Evolutionary conservation across 2,329 filamentous ascomycete species (phyloP), one percentile per base, ranked within the genome.

Genomic region (Fusarium protoensiforme): DNA sequence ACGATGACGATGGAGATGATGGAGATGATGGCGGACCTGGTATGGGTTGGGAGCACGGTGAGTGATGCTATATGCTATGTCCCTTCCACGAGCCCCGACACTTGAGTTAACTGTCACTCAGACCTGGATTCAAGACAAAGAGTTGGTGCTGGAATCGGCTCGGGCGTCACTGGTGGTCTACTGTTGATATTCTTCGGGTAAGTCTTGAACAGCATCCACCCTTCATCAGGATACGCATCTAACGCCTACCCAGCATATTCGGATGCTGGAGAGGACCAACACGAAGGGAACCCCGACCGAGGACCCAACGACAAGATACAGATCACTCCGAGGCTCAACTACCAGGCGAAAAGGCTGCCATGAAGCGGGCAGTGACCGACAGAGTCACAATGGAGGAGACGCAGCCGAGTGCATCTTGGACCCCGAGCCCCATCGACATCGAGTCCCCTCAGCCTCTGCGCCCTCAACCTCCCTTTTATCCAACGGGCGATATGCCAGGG

Each of bases 171-270:
- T 39, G 73, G 61, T 5, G 36, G 60, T 3, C 60, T 76, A 16
- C 27, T 71, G 18, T 16, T 75, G n/a, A 54, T 67, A 18, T 68
- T 76, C 61, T 68, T 76, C 16, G 51, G 27, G 57, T 57, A 35
- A 64, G 71, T 62, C n/a, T n/a, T 51, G 14, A 22, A 31, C 22
- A 36, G 14, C 6, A n/a, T 13, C 4, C 27, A 53, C 31, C 4
- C 18, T 29, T 9, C 20, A 11, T 35, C 9, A 14, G 7, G 10
- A 27, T 4, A 64, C 20, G 31, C 16, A 61, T 53, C 69, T 65
- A 11, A 71, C 41, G 24, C 33, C 11, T 27, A 31, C 46, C 11
- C 36, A 66, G 64, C 39, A 57, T 65, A 27, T 73, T 71, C 41
- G 64, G 64, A 8, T 75, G 69, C 39, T 73, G 56, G 22, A 64